Evolutionary conservation across 148 eudicot genomes (phyloP), one percentile per base, ranked within the genome.

Genomic region (Drosera capensis): DNA sequence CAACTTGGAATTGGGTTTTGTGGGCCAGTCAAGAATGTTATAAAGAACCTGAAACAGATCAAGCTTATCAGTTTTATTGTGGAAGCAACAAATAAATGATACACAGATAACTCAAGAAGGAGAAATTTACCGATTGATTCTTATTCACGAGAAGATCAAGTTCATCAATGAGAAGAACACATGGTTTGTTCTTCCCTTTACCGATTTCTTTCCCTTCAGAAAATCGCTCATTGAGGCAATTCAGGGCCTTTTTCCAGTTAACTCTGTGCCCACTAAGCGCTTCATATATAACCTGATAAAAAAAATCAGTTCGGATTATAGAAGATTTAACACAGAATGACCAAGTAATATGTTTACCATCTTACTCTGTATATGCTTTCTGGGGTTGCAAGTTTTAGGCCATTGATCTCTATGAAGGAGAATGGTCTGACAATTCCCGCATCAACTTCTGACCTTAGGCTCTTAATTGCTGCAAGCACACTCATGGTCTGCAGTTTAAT

Each of bases 1-100:
- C 64, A 92, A 55, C 59, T 85, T 92, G 51, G 99, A 85, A 60
- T 81, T 65, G 25, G 94, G 95, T 71, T 78, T 78, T 25, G 86
- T 85, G n/a, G 99, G 99, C 99, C 99, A 92, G 60, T 92, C 95
- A 62, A 92, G 99, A 70, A 92, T 78, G 76, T 92, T 92, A 72
- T 92, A 92, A 1, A 92, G 72, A 51, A 92, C 99, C 99, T 92
- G 85, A 34, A 23, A 25, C 42, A 30, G 51, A 42, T 38, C 35
- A 39, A 11, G 29, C 43, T 39, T 20, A 20, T 37, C 17, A 52
- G 12, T 43, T 43, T 35, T 25, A 13, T 28, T 19, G 7, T 4
- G 24, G 16, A 20, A 40, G 5, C 13, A 50, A 23, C 26, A 28
- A 3, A 21, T 14, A 21, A 4, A 36, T 25, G 14, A 17, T 19